phyloP scores from a whole-genome alignment of 2,329 filamentous ascomycete species.

The Phaeosphaeria sp. region DNA sequence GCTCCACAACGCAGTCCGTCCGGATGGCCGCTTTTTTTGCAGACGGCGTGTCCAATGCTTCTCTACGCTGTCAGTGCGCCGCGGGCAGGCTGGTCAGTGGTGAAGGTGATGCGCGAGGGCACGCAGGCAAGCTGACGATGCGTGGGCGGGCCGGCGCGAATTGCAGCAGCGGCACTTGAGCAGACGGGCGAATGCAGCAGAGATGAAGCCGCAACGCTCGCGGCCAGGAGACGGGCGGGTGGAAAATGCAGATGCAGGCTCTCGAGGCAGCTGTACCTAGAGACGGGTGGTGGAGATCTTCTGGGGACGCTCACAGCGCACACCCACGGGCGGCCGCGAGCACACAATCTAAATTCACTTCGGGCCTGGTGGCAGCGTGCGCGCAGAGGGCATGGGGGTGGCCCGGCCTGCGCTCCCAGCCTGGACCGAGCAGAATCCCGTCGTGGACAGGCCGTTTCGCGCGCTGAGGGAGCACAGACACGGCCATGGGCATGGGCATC shows the following conservation, averaged over 20 bases:
- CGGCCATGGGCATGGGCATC: conserved; percentile 6
- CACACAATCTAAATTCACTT: conserved; percentile 48
- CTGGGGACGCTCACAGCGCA: conserved; percentile 35
- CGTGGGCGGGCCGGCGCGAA: conserved; percentile 45
- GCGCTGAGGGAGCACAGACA: conserved; percentile 30
- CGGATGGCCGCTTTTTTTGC: conserved; percentile 29
- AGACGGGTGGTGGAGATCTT: conserved; percentile 45
- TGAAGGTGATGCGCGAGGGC: conserved; percentile 12
- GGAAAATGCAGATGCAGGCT: conserved; percentile 24
- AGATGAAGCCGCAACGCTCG: conserved; percentile 24
- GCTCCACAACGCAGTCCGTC: conserved; percentile 40
- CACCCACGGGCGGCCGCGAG: conserved; percentile 41
- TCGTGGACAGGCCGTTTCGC: conserved; percentile 29
- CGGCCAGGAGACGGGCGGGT: conserved; percentile 24
- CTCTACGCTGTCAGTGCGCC: conserved; percentile 35
- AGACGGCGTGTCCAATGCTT: conserved; percentile 32
- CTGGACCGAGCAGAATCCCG: conserved; percentile 35
- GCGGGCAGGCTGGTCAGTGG: conserved; percentile 30
- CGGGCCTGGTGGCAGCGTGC: conserved; percentile 39
- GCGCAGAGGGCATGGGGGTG: conserved; percentile 33
- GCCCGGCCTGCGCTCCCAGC: conserved; percentile 35
- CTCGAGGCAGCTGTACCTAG: conserved; percentile 17
- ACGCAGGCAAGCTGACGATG: conserved; percentile 33
- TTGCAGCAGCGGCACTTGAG: conserved; percentile 34
- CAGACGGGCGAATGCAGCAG: conserved; percentile 20